These are phyloP conservation scores for Penicillium ochrochloron DNA, from an alignment of 495 filamentous ascomycete species.

Conservation along the genomic window DNA sequence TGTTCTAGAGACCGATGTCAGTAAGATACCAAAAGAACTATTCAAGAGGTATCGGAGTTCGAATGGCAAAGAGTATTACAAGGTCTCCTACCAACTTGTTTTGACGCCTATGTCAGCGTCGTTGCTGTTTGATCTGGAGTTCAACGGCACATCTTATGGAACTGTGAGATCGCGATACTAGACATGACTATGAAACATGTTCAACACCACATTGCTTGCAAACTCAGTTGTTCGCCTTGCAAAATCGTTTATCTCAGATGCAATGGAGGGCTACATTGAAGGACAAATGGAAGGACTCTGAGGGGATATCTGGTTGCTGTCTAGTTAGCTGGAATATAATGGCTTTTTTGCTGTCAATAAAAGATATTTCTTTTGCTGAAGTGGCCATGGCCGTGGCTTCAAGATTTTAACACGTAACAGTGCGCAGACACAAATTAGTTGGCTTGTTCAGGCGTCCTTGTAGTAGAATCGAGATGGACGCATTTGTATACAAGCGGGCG, in stretches of 20 bases:
- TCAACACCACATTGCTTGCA: neutral
- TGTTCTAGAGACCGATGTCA: constrained; percentile 30
- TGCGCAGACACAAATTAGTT: too few species aligned
- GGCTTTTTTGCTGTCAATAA: neutral
- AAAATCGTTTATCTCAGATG: neutral
- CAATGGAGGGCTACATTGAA: neutral
- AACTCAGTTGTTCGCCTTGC: neutral
- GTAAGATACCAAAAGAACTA: constrained; percentile 27
- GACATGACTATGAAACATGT: neutral
- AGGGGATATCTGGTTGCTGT: neutral
- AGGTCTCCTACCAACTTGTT: constrained; percentile 22
- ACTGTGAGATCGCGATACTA: constrained; percentile 22
- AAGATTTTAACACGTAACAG: neutral
- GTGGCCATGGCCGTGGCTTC: neutral
- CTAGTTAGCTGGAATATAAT: neutral
- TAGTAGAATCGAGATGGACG: too few species aligned
- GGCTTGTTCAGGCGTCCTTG: neutral
- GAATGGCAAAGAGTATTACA: constrained; percentile 24
- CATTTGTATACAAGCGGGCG: too few species aligned
- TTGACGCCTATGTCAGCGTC: constrained; percentile 35
- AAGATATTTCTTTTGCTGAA: neutral
- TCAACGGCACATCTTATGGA: constrained; percentile 36
- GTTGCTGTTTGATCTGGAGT: constrained; percentile 33
- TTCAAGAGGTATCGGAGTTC: constrained; percentile 30
- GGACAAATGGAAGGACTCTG: neutral